Evolutionary conservation across 768 basidiomycete genomes (phyloP), one percentile per base, ranked within the genome.

Genomic region (Pleurotus giganteus): DNA sequence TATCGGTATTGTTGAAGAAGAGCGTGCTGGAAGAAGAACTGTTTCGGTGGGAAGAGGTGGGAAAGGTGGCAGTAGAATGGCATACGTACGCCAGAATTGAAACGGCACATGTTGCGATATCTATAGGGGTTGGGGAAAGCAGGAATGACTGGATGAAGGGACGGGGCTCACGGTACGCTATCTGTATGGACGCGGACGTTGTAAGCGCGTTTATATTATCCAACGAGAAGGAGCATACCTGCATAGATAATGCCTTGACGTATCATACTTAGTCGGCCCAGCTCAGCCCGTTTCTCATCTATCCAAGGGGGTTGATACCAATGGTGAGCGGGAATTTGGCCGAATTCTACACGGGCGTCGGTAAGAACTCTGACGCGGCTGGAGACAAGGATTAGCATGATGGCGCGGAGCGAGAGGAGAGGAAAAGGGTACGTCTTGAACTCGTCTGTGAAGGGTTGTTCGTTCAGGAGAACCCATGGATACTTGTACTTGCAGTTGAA

Each of bases 381-480:
- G 51, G 17, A 56, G 8, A 43, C 2, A 7, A 43, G 6, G 19
- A 9, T 24, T 19, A 44, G 28, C 9, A 53, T 42, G 19, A 58
- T 19, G 31, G 42, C 23, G 23, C 12, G 15, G 23, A 43, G 3
- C 49, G 43, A 54, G 49, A 15, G 23, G 4, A 29, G 26, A 29
- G 42, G 15, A 7, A 32, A 53, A n/a, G 56, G 78, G 60, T 64
- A 84, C 82, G 72, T 71, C 65, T 86, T 90, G 71, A 95, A 94
- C 15, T 82, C 79, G 1, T 86, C 83, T 12, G 79, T 74, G 68
- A 96, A 96, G 0, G 83, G 81, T 58, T 82, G 81, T 46, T 97
- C 94, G 66, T 96, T 96, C 57, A 98, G 74, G 70, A 97, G 89
- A 23, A 93, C 86, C 68, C 90, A 97, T 3, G 92, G 91, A 63